A percentile compares a stretch with the other conserved stretches of the same genome.
phyloP scores from a whole-genome alignment of 169 alveolate species.

The Cryptosporidium meleagridis region DNA sequence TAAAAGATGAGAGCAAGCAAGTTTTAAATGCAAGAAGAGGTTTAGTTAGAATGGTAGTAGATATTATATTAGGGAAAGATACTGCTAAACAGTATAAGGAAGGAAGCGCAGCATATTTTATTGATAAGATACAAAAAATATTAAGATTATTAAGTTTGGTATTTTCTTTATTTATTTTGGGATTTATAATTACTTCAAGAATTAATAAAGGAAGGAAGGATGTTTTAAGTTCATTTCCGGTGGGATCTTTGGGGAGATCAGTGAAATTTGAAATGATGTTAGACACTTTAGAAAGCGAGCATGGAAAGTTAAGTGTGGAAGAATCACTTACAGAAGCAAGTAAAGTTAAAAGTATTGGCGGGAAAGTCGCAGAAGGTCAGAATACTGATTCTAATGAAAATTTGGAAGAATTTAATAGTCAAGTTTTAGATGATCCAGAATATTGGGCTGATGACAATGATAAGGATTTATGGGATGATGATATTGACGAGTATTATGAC shows the following conservation, averaged over 20 bases:
- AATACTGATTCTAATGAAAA: neutral
- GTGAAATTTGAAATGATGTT: conserved; percentile 53
- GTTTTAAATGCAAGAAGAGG: conserved; percentile 55
- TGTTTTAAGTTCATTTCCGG: conserved; percentile 7
- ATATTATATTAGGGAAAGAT: conserved; percentile 12
- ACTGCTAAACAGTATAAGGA: neutral
- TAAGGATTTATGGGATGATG: conserved; percentile 59
- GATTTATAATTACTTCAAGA: conserved; percentile 36
- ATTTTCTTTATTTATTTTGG: conserved; percentile 30
- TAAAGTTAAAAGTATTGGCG: neutral
- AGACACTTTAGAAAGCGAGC: neutral
- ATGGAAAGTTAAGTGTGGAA: neutral
- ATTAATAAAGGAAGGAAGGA: conserved; percentile 17
- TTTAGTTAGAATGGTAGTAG: conserved; percentile 2
- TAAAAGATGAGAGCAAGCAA: conserved; percentile 4
- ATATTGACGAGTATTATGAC: conserved; percentile 42
- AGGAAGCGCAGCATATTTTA: conserved; percentile 53
- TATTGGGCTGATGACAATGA: conserved; percentile 74
- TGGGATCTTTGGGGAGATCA: conserved; percentile 54
- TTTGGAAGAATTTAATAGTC: conserved; percentile 3
- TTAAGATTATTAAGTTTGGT: conserved; percentile 28
- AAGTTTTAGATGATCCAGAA: conserved; percentile 60
- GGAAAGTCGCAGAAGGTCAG: neutral
- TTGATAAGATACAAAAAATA: conserved; percentile 41
- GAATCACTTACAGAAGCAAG: neutral